These are phyloP conservation scores for Trichoderma hamatum DNA, from an alignment of 2,329 filamentous ascomycete genomes.

Conservation along the genomic window DNA sequence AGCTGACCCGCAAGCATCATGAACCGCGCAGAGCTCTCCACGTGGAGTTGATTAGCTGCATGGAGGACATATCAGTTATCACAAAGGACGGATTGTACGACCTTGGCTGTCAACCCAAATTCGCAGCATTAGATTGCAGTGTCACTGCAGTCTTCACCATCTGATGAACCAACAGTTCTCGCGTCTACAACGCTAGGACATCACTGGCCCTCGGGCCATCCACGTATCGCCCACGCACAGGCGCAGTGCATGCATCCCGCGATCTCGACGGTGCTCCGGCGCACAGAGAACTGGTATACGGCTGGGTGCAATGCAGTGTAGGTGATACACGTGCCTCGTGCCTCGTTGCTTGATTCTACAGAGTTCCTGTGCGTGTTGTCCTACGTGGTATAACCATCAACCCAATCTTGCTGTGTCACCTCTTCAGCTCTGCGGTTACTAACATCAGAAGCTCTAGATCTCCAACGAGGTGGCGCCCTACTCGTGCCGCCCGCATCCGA, in stretches of 20 bases:
- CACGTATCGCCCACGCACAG: conserved; percentile 5
- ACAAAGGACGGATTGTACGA: not conserved
- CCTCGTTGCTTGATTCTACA: not conserved
- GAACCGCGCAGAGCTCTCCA: not conserved
- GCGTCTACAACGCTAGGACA: not conserved
- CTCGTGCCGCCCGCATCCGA: conserved; percentile 1
- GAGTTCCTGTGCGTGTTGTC: not conserved
- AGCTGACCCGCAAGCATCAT: not conserved
- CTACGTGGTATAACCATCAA: not conserved
- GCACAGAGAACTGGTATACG: not conserved
- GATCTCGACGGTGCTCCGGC: not conserved
- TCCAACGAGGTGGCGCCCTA: not conserved
- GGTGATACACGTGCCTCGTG: not conserved
- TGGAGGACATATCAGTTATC: not conserved
- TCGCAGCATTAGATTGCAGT: not conserved
- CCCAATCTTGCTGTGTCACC: not conserved
- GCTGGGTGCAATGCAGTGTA: not conserved
- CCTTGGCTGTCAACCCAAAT: not conserved
- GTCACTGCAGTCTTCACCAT: not conserved
- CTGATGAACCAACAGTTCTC: not conserved
- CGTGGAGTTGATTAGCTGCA: conserved; percentile 5
- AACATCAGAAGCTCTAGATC: conserved; percentile 15
- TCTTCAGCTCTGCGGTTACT: not conserved
- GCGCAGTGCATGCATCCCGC: not conserved
- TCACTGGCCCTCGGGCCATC: not conserved